Evolutionary conservation across 78 protist species (phyloP).

Genomic region (Dictyostelium citrinum): DNA sequence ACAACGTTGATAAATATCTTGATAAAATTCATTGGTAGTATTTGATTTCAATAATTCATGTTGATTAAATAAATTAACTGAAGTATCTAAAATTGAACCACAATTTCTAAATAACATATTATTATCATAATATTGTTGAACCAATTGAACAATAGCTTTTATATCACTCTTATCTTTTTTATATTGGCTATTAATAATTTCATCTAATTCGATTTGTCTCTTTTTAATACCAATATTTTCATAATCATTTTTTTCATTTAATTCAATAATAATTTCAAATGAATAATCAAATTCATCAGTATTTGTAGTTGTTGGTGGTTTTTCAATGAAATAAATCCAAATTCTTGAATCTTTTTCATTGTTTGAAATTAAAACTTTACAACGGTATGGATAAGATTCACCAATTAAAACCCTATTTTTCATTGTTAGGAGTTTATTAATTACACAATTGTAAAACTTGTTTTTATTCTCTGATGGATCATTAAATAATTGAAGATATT

Average conservation of each 20-base stretch:
- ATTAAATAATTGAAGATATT: neutral
- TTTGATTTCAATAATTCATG: neutral
- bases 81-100: neutral
- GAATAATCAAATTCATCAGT: neutral
- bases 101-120: neutral
- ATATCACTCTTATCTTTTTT: neutral
- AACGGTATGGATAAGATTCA: constrained; percentile 8
- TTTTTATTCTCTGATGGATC: neutral
- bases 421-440: neutral
- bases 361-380: neutral
- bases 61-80: neutral
- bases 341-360: neutral
- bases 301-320: neutral
- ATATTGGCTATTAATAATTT: neutral
- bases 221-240: neutral
- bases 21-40: neutral
- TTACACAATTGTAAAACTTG: neutral
- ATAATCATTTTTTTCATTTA: neutral
- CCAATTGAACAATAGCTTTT: neutral
- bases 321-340: neutral
- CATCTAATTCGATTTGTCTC: neutral
- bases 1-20: neutral
- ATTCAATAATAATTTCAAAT: neutral
- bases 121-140: neutral
- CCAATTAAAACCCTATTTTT: neutral